Base-by-base conservation (phyloP, 2,329 filamentous ascomycete genomes). In the Emmonsia crescens region DNA sequence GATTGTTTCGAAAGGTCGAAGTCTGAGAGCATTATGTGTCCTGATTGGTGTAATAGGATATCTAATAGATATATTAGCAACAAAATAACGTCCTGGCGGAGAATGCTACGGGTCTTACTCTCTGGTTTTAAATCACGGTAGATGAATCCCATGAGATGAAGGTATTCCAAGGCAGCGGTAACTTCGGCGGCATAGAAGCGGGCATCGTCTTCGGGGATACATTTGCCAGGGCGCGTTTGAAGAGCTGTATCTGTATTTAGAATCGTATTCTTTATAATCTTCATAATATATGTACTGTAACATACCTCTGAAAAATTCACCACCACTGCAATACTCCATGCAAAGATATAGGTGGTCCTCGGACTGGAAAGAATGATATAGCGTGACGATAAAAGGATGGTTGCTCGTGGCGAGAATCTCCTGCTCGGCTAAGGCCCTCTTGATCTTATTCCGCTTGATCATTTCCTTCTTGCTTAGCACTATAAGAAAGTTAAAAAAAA, bases 381-480 rank as follows among this genome's bases (percentile, higher is more conserved):
- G 81, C 0, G 94, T 99, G 65, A 99, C 94, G 72, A 99, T 99
- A 75, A 99, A 99, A 0, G 94, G 94, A 71, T 99, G 94, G 70
- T 99, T 99, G 80, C 93, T 97, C 49, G 94, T 99, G 9, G 94
- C 94, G 60, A 99, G 80, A 66, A 99, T 99, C 76, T 99, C 94
- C 74, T 97, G 94, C 77, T 99, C 94, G 44, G 94, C 94, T 68
- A 99, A 82, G 16, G 94, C 94, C 72, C 94, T 86, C 83, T 99
- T 99, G 79, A 99, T 99, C 83, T 99, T 99, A 82, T 99, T 99
- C 62, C 94, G 89, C 80, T 99, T 99, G 77, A 99, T 99, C 94
- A 99, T 99, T 77, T 99, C 94, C 81, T 97, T 96, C 78, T 99
- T 99, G 82, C 92, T 97, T 76, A 99, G 75, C 5, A 99, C 94